A percentile compares a stretch with the other conserved stretches of the same genome.
Evolutionary conservation across 306 rosid species (phyloP).

Genomic region (Acacia crassicarpa): DNA sequence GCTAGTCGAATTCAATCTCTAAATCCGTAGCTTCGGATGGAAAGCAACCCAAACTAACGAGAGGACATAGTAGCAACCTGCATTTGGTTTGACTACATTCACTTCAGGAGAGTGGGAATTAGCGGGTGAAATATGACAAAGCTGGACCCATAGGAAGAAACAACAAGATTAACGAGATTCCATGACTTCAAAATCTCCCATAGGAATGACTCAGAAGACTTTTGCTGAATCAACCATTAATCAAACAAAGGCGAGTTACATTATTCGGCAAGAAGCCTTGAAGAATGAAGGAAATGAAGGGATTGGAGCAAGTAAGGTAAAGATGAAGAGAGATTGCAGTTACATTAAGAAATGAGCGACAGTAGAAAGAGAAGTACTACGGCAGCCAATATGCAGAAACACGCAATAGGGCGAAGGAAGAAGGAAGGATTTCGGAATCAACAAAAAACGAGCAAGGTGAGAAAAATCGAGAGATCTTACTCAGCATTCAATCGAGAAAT

Average conservation of each 20-base stretch:
- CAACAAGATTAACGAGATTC: constrained; percentile 66
- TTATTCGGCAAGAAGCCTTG: constrained; percentile 37
- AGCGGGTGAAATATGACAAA: constrained; percentile 22
- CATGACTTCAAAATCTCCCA: constrained; percentile 45
- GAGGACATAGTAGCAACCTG: constrained; percentile 46
- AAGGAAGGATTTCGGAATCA: constrained; percentile 24
- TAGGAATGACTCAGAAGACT: constrained; percentile 47
- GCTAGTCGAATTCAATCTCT: constrained; percentile 26
- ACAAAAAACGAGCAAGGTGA: constrained; percentile 23
- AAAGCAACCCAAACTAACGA: constrained; percentile 49
- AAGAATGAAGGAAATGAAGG: constrained; percentile 13
- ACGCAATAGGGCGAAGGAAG: constrained; percentile 25
- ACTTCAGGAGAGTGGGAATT: constrained; percentile 33
- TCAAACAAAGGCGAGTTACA: constrained; percentile 57
- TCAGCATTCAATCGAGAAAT: constrained; percentile 24
- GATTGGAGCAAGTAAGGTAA: constrained; percentile 25
- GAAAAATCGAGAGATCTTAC: constrained; percentile 35
- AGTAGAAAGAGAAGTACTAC: neutral
- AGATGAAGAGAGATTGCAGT: constrained; percentile 38
- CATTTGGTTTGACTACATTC: constrained; percentile 32
- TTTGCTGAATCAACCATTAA: constrained; percentile 46
- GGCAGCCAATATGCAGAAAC: constrained; percentile 32
- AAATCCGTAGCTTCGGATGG: constrained; percentile 22
- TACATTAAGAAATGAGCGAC: constrained; percentile 53
- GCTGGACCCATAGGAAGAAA: constrained; percentile 13